Conservation (phyloP, 2,329 filamentous ascomycete species). For the Monosporascus sp. region DNA sequence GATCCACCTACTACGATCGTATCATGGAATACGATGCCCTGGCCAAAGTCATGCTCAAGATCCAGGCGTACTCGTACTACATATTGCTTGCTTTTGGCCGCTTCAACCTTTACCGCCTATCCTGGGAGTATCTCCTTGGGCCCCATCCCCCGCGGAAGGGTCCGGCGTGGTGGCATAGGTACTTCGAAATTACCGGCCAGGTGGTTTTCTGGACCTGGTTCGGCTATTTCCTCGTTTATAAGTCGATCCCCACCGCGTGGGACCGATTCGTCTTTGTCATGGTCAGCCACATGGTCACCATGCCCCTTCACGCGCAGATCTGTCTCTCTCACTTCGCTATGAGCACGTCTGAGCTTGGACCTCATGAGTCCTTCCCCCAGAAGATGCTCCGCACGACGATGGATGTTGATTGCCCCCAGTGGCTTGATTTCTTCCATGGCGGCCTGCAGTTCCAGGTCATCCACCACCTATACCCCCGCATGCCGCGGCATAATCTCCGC, state of each 20-base stretch:
- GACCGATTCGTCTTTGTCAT: slow-evolving; percentile 70
- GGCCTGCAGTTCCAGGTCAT: slow-evolving; percentile 87
- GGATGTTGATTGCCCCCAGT: slow-evolving; percentile 83
- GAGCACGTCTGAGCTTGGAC: slow-evolving; percentile 82
- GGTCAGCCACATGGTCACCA: slow-evolving; percentile 74
- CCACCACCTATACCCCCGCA: slow-evolving; percentile 78
- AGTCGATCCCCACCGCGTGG: slow-evolving; percentile 62
- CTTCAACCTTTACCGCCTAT: slow-evolving; percentile 81
- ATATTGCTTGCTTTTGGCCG: slow-evolving; percentile 73
- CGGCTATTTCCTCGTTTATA: slow-evolving; percentile 76
- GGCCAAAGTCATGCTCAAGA: slow-evolving; percentile 64
- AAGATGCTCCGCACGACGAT: slow-evolving; percentile 90
- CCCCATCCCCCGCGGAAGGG: slow-evolving; percentile 69
- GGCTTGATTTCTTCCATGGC: slow-evolving; percentile 86
- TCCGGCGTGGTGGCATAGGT: slow-evolving; percentile 77
- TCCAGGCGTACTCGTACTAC: slow-evolving; percentile 81
- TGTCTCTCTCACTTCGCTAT: slow-evolving; percentile 90
- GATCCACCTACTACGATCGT: slow-evolving; percentile 78
- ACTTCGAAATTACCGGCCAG: slow-evolving; percentile 72
- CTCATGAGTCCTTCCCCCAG: slow-evolving; percentile 81
- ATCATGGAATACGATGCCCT: slow-evolving; percentile 72
- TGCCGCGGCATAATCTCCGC: slow-evolving; percentile 81
- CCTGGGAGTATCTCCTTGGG: slow-evolving; percentile 70
- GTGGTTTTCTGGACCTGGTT: slow-evolving; percentile 83
- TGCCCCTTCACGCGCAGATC: slow-evolving; percentile 83